phyloP scores from a whole-genome alignment of 768 basidiomycete genomes.

The Rhodosporidiobolus sp. region DNA sequence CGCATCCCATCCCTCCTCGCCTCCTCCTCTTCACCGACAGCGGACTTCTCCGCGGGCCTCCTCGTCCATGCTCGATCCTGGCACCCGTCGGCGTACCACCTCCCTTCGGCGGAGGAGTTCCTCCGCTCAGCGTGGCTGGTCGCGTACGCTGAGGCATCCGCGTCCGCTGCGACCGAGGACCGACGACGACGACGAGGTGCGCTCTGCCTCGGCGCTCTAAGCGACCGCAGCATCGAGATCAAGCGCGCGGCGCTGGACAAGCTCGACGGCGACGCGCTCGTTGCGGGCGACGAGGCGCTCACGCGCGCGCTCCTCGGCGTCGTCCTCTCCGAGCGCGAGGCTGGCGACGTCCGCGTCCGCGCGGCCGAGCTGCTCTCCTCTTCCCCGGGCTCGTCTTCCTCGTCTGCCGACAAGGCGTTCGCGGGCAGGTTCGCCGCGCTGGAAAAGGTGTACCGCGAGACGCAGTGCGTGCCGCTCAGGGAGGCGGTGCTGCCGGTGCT shows the following conservation, averaged over 20 bases:
- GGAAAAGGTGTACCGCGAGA: not conserved
- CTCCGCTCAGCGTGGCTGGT: conserved; percentile 24
- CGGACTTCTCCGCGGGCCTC: not conserved
- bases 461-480: conserved; percentile 27
- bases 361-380: conserved; percentile 17
- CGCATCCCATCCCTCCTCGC: not conserved
- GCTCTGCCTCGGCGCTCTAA: conserved; percentile 14
- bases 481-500: conserved; percentile 33
- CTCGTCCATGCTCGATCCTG: not conserved
- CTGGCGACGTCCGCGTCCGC: conserved; percentile 21
- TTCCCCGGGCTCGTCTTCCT: not conserved
- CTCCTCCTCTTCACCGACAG: not conserved
- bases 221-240: conserved; percentile 19
- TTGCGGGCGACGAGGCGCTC: not conserved
- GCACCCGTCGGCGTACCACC: conserved; percentile 6
- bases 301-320: not conserved
- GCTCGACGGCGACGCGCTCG: not conserved
- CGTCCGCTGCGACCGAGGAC: not conserved
- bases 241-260: conserved; percentile 16
- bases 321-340: not conserved
- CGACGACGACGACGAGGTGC: not conserved
- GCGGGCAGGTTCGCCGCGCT: not conserved
- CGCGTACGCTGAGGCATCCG: not conserved
- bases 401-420: not conserved
- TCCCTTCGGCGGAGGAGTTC: conserved; percentile 29